Base-by-base conservation (phyloP, 805 yeast species). In the Ogataea allantospora region DNA sequence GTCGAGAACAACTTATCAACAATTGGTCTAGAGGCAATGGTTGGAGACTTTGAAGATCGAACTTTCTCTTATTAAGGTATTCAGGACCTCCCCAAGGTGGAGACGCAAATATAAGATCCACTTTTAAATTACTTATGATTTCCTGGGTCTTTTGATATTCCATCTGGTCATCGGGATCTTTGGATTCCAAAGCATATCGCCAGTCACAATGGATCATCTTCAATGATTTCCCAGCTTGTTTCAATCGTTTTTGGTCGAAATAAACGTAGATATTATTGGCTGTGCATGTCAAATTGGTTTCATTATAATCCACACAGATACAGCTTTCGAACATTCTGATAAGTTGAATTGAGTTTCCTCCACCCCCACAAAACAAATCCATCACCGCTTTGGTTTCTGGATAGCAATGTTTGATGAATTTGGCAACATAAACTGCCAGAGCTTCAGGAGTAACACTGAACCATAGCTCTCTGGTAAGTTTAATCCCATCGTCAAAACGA, bases 71-170 rank as follows among this genome's bases (percentile, higher is more conserved):
- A n/a, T 59, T 46, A 33, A 63, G 60, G 57, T 85, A 86, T 2
- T 60, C 55, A 0, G 87, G 83, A 0, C 95, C 95, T 22, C 93
- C 95, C 95, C 95, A 86, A 0, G 95, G 95, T 1, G 95, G 95
- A 1, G 91, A 82, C n/a, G 78, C 71, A 61, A 83, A 85, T 7
- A 77, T 68, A 34, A 80, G 66, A 47, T 77, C 83, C 25, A 75
- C 38, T 6, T 59, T 55, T 11, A 50, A 38, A 6, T 32, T 13
- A 12, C 42, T 24, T 7, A 44, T 14, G 23, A 47, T 40, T 6
- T 24, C 25, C 8, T 33, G 36, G 1, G 55, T 47, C 17, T 31
- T 40, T 11, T 14, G 12, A 15, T 40, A 41, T n/a, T 33, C 46
- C 0, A 29, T 44, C 15, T 30, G 29, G 2, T 43, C 39, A 3